Evolutionary conservation across 2,329 filamentous ascomycete genomes (phyloP).

Genomic region (Periconia digitata): DNA sequence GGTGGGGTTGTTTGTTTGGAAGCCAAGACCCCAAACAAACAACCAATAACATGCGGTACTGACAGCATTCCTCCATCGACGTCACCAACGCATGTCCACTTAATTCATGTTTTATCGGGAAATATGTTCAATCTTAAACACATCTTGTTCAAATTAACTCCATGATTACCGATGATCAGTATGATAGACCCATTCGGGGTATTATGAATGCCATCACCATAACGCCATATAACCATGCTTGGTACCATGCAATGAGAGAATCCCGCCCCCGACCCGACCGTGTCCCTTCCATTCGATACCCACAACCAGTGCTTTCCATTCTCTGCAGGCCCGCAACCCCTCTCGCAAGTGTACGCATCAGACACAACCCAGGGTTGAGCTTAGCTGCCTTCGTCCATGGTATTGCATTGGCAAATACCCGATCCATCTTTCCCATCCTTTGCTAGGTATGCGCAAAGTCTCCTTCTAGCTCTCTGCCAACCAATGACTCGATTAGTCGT

Average conservation of each 20-base stretch:
- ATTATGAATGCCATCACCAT: not conserved
- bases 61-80: slow-evolving; percentile 4
- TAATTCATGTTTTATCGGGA: too few species aligned
- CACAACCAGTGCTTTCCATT: not conserved
- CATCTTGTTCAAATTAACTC: too few species aligned
- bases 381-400: too few species aligned
- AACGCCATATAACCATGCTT: not conserved
- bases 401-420: not conserved
- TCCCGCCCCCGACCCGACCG: not conserved
- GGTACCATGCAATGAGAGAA: not conserved
- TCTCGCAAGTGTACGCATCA: too few species aligned
- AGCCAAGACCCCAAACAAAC: slow-evolving; percentile 4
- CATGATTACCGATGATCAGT: too few species aligned
- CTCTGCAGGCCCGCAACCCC: not conserved
- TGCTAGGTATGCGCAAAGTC: slow-evolving; percentile 17
- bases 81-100: too few species aligned
- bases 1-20: slow-evolving; percentile 27
- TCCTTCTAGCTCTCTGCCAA: slow-evolving; percentile 16
- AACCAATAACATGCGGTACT: slow-evolving; percentile 10
- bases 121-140: too few species aligned
- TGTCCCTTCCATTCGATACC: not conserved
- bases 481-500: not conserved
- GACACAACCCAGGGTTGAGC: too few species aligned
- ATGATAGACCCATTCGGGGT: too few species aligned
- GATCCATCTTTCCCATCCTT: not conserved